These are phyloP conservation scores for Botrytis hyacinthi DNA, from an alignment of 2,329 filamentous ascomycete genomes.

Conservation along the genomic window DNA sequence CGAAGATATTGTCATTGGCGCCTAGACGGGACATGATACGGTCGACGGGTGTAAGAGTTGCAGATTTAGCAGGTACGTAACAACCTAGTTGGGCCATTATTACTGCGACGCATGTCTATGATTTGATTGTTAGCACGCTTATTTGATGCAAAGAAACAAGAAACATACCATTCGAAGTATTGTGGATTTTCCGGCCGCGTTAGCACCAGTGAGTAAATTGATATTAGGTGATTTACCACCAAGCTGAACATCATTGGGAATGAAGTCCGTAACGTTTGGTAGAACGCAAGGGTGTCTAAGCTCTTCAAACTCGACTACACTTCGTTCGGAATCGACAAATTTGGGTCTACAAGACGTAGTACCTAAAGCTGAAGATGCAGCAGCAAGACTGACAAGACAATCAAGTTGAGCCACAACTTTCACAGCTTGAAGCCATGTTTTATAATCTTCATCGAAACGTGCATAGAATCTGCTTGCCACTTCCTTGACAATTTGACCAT, in stretches of 20 bases:
- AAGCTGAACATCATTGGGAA: constrained; percentile 88
- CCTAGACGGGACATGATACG: constrained; percentile 98
- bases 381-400: constrained; percentile 89
- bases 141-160: background rate
- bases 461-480: constrained; percentile 79
- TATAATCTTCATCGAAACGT: constrained; percentile 85
- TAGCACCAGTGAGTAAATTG: constrained; percentile 89
- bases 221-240: constrained; percentile 82
- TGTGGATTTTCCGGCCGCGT: constrained; percentile 96
- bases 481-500: constrained; percentile 86
- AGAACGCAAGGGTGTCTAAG: constrained; percentile 94
- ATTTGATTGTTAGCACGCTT: constrained; percentile 23
- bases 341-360: constrained; percentile 82
- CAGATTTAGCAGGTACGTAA: constrained; percentile 79
- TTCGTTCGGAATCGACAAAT: constrained; percentile 84
- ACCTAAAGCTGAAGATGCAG: constrained; percentile 79
- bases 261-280: constrained; percentile 86
- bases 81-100: constrained; percentile 98
- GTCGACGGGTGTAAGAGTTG: constrained; percentile 84
- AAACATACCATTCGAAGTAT: constrained; percentile 81
- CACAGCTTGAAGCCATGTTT: constrained; percentile 83
- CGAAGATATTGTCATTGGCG: constrained; percentile 98
- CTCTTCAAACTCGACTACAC: constrained; percentile 86
- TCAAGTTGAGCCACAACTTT: constrained; percentile 89
- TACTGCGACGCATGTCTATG: constrained; percentile 84